Base-by-base conservation (phyloP, 192 early-diverging fungal genomes). In the Pilobolus umbonatus region DNA sequence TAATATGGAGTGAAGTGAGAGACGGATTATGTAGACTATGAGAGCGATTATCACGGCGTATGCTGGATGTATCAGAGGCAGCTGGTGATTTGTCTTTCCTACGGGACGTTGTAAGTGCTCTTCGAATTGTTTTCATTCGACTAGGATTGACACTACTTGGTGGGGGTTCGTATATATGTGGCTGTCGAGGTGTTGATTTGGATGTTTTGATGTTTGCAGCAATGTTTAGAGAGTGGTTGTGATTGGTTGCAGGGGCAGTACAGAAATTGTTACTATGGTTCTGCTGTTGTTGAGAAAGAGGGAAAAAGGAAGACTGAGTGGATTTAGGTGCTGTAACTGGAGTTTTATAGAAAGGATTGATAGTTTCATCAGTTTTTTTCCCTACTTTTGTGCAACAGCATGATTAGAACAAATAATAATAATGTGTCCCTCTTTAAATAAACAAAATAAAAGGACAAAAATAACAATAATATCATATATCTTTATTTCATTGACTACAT, bases 41-140 rank as follows among this genome's bases (percentile, higher is more conserved):
- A 1, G 52, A 38, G 21, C 17, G 17, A 25, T 54, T 31, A 25
- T 54, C 52, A 12, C 52, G 52, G 15, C 32, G 52, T 9, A 15
- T 9, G 4, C 21, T 54, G 11, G 32, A 25, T 17, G 15, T 42
- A 15, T 42, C 19, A 4, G 39, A 4, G 5, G n/a, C 5, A 36
- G n/a, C 19, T 15, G 32, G 50, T 15, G 21, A n/a, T 1, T 24
- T 35, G 11, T 42, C 14, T 21, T 54, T 54, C 12, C 21, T 54
- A 24, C 52, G 52, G 7, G 29, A 24, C 4, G 52, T 54, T 5
- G 52, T 54, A 36, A 54, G 32, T 36, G 52, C 52, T 38, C 52
- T 54, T 25, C 52, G 52, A 22, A 54, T 54, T 3, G 17, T 22
- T 21, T 54, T 35, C 15, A 54, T 54, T 22, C 52, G 28, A 38